Base-by-base conservation (phyloP, 2,329 filamentous ascomycete genomes). In the Scedosporium dehoogii region DNA sequence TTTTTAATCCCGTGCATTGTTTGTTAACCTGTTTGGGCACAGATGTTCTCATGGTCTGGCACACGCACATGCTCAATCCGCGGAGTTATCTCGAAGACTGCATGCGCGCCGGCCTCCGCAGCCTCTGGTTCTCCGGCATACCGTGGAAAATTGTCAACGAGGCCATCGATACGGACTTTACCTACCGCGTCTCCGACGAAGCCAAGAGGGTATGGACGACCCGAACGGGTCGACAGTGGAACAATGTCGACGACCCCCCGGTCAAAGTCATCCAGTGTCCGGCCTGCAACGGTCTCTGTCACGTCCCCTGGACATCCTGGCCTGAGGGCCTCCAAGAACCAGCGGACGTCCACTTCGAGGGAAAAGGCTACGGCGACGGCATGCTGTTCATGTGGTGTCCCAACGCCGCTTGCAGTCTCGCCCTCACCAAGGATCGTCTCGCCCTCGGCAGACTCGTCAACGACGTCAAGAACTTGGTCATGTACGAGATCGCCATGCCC, bases 1-100 rank as follows among this genome's bases (percentile, higher is more conserved):
- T 18, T 10, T 6, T 27, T 58, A 44, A 64, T 59, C 7, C n/a
- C n/a, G n/a, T n/a, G n/a, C 60, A 23, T 12, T 23, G 7, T 29
- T 29, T 56, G 14, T 16, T n/a, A 23, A 48, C 44, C 16, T 56
- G 7, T 25, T 23, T 9, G 18, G 7, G 53, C 7, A n/a, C 72
- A 79, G 89, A 92, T 73, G 83, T 92, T 0, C 73, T 92, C 21
- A 89, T 92, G 87, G 85, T 92, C 0, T 90, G 87, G 86, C 90
- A 93, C 71, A 77, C 88, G 0, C 89, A 90, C 69, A 87, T 90
- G 83, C 81, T 93, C 3, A 92, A 92, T 67, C 90, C 90, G 0
- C 79, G 87, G 48, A 78, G 76, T n/a, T 92, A 86, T 69, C 80
- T 91, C 3, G 88, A 92, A 68, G 90, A 93, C 70, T 86, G 85